Evolutionary conservation across 371 early-diverging fungal genomes (phyloP), one percentile per base, ranked within the genome.

Genomic region (Actinomucor elegans): DNA sequence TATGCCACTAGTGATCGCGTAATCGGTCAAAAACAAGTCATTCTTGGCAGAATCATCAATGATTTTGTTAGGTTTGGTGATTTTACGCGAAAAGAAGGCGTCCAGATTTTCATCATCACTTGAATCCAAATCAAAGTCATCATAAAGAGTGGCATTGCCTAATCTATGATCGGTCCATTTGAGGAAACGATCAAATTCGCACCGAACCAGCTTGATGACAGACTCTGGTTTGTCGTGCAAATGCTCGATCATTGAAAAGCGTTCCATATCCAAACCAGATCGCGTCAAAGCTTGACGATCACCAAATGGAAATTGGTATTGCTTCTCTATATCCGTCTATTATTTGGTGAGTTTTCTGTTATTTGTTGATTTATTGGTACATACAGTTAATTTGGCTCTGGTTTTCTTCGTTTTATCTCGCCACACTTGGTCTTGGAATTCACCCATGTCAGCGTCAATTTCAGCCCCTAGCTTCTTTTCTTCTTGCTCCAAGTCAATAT

Each of bases 331-430:
- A 20, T 70, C 66, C 9, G 75, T 64, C 65, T 73, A 48, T 31
- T 38, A 20, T 38, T 38, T 20, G 2, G 7, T n/a, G 14, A 36
- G 5, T 38, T 2, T 8, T 36, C 21, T 9, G 27, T 51, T 18
- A 28, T 41, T 11, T 2, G 27, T 10, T 21, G 20, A 14, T 41
- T 38, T 26, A 14, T 9, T 31, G 15, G 4, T 18, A 49, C 51
- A 61, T 64, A 70, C 75, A 5, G 73, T 73, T 6, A 80, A 48
- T 49, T 69, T 78, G 10, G 82, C 85, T 37, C 85, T 66, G 5
- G 77, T 77, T 41, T 75, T 80, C 52, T 81, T 78, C 3, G 87
- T 87, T 43, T 74, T 68, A 17, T 82, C 80, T 52, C 75, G 79
- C 87, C 87, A 87, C 6, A 73, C 69, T 49, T 80, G 75, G 35